Evolutionary conservation across 371 early-diverging fungal species (phyloP).

Genomic region (Nematocida parisii): DNA sequence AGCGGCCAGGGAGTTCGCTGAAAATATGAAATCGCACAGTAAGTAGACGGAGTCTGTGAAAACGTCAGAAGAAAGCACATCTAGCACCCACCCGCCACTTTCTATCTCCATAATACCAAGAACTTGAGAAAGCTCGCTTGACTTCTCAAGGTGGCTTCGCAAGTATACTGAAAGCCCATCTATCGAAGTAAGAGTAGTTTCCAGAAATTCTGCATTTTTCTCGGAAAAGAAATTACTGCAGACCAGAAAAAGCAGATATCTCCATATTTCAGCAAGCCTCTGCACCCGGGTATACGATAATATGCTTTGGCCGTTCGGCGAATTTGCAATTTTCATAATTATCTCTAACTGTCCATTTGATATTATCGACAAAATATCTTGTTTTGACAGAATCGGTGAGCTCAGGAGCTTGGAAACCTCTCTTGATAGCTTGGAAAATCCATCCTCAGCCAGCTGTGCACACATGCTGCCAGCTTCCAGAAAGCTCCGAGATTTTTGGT

Average conservation of each 20-base stretch:
- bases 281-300: not conserved
- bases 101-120: conserved; percentile 3
- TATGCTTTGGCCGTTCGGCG: not conserved
- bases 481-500: not conserved
- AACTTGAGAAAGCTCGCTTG: not conserved
- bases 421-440: not conserved
- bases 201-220: not conserved
- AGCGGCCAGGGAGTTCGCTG: not conserved
- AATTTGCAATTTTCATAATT: conserved; percentile 9
- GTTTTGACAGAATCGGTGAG: conserved; percentile 2
- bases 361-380: conserved; percentile 18
- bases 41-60: conserved; percentile 33
- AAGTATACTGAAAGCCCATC: conserved; percentile 31
- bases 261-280: conserved; percentile 46
- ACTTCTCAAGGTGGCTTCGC: not conserved
- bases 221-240: conserved; percentile 1
- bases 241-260: conserved; percentile 10
- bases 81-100: not conserved
- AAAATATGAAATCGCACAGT: conserved; percentile 25
- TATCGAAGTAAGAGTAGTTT: conserved; percentile 16
- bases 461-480: not conserved
- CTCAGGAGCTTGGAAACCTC: conserved; percentile 2
- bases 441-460: not conserved
- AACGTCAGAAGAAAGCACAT: not conserved
- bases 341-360: conserved; percentile 47